phyloP scores from a whole-genome alignment of 176 grass and related monocot genomes.

The Aegilops bicornis region DNA sequence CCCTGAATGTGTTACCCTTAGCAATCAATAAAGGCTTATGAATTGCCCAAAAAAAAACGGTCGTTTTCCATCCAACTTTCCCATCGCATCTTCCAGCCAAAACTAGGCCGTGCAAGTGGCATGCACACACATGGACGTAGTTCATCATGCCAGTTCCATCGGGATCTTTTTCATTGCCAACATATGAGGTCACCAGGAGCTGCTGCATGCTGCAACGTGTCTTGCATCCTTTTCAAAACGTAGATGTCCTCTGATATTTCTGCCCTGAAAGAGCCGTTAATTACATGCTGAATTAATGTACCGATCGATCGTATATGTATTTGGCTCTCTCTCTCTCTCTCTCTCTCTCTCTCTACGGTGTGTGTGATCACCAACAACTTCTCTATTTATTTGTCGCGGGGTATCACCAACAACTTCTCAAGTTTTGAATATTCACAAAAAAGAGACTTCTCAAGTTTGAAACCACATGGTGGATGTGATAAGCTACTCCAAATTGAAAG shows the following conservation, averaged over 20 bases:
- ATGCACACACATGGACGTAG: background rate
- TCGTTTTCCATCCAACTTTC: constrained; percentile 10
- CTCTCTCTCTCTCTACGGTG: too few relatives aligned
- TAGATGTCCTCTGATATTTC: background rate
- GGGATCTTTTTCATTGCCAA: background rate
- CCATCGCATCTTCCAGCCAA: background rate
- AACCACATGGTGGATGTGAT: too few relatives aligned
- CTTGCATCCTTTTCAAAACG: background rate
- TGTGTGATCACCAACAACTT: too few relatives aligned
- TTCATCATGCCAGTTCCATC: background rate
- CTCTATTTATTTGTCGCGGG: too few relatives aligned
- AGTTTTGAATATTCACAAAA: too few relatives aligned
- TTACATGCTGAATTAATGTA: background rate
- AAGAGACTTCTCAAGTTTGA: too few relatives aligned
- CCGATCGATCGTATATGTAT: background rate
- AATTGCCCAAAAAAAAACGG: too few relatives aligned
- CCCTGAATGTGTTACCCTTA: too few relatives aligned
- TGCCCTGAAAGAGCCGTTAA: background rate
- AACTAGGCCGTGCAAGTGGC: constrained; percentile 1
- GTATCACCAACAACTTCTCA: too few relatives aligned
- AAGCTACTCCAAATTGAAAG: too few relatives aligned
- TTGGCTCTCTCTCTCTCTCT: too few relatives aligned
- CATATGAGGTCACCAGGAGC: background rate
- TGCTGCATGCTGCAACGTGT: background rate
- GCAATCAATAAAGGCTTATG: too few relatives aligned